Evolutionary conservation across 192 early-diverging fungal species (phyloP), one percentile per base, ranked within the genome.

Genomic region (Coemansia sp.): DNA sequence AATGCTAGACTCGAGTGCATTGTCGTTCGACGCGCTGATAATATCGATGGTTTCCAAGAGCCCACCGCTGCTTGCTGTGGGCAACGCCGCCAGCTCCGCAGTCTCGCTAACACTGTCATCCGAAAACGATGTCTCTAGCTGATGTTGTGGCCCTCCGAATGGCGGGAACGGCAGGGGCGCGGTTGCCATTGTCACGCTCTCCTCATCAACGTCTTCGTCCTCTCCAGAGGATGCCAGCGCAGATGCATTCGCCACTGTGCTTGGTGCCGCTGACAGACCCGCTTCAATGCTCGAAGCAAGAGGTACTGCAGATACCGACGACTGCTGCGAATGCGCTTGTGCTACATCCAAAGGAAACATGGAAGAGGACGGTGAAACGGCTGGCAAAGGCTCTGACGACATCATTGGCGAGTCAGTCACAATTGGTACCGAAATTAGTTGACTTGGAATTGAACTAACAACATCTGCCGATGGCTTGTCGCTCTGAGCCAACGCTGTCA

Each of bases 1-100:
- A 32, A 82, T 76, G 61, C 80, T 76, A 4, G 80, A 73, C 59
- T 82, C 80, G 39, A 82, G 75, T 22, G 65, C 68, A 30, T 76
- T 67, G 13, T 64, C 70, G 53, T 82, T 45, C 5, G 68, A 27
- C 1, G 74, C 80, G 4, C 58, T 62, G n/a, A 74, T 43, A 13
- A 82, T 71, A 34, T 71, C 61, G 37, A 82, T 76, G 15, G 74
- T 82, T 32, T 76, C 56, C 30, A 82, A 40, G 13, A 59, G 38
- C 2, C 59, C 62, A 34, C 34, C 59, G 40, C 29, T 44, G 16
- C 35, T 30, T 27, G 52, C 50, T 30, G 62, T 41, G 11, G 45
- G 13, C 40, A 29, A 24, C 20, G 34, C 34, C 3, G 15, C 59
- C 41, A 45, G 38, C 38, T 44, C 53, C 22, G 10, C 40, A 9